These are phyloP conservation scores for Takashimella tepidaria DNA, from an alignment of 1,284 basidiomycete genomes.

Conservation along the genomic window DNA sequence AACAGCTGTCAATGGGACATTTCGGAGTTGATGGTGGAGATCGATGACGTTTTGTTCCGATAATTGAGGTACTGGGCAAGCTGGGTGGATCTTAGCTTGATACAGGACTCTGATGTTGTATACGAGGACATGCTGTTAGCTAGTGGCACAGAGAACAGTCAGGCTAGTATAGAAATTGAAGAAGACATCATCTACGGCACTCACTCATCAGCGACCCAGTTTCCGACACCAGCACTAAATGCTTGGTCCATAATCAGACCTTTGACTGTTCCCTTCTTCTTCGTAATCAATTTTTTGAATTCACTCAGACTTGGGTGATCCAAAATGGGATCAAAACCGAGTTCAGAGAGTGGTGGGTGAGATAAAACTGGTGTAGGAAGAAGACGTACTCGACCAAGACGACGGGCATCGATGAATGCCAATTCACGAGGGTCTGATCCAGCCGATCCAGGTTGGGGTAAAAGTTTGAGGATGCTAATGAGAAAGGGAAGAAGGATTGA, in stretches of 20 bases:
- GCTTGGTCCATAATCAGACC: slow-evolving; percentile 73
- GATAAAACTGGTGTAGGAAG: slow-evolving; percentile 54
- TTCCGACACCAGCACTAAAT: slow-evolving; percentile 75
- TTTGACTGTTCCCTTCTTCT: slow-evolving; percentile 67
- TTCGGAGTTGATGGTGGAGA: slow-evolving; percentile 57
- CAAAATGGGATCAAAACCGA: slow-evolving; percentile 74
- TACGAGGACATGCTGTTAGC: background rate
- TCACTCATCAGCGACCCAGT: slow-evolving; percentile 69
- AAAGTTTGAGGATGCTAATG: slow-evolving; percentile 49
- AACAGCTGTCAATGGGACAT: slow-evolving; percentile 63
- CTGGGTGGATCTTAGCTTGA: slow-evolving; percentile 70
- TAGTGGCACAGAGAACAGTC: too few species aligned
- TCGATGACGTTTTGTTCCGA: slow-evolving; percentile 53
- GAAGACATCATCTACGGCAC: too few species aligned
- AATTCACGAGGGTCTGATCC: slow-evolving; percentile 31
- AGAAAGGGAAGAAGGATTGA: background rate
- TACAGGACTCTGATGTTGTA: slow-evolving; percentile 61
- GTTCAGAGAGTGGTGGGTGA: slow-evolving; percentile 63
- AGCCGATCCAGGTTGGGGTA: slow-evolving; percentile 28
- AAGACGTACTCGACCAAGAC: slow-evolving; percentile 67
- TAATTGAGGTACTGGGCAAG: slow-evolving; percentile 61
- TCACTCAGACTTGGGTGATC: slow-evolving; percentile 61
- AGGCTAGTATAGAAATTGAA: background rate
- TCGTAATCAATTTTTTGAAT: slow-evolving; percentile 55
- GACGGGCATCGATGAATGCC: slow-evolving; percentile 53